Evolutionary conservation across 306 rosid genomes (phyloP).

Genomic region (Prosopis cineraria): DNA sequence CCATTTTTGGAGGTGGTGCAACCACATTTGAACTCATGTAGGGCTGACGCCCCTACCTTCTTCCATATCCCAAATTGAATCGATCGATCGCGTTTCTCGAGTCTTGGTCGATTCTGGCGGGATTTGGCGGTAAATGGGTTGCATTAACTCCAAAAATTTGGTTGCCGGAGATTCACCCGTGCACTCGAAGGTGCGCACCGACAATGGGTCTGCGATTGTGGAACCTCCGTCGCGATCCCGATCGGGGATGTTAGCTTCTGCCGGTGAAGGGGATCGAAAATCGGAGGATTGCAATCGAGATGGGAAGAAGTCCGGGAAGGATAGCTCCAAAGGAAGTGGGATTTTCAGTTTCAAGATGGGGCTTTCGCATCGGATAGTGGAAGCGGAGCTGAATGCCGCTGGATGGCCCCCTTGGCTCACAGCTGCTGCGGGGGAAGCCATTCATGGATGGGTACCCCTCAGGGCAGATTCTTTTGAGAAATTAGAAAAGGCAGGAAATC

Average conservation of each 20-base stretch:
- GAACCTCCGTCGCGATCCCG: conserved; percentile 30
- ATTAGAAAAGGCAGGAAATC: conserved; percentile 70
- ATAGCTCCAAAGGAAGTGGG: conserved; percentile 41
- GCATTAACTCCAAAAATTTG: conserved; percentile 73
- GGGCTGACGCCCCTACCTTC: conserved; percentile 51
- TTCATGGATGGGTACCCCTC: conserved; percentile 94
- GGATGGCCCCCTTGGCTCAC: conserved; percentile 99
- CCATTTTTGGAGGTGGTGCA: conserved; percentile 6
- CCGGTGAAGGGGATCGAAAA: conserved; percentile 28
- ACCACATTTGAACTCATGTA: conserved; percentile 49
- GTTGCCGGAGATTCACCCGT: conserved; percentile 12
- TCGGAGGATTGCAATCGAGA: conserved; percentile 50
- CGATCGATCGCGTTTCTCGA: conserved; percentile 27
- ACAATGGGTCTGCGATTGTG: conserved; percentile 25
- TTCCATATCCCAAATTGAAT: conserved; percentile 48
- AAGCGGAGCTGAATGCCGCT: conserved; percentile 89
- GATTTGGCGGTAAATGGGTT: conserved; percentile 76
- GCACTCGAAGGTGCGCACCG: neutral
- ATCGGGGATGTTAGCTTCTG: conserved; percentile 26
- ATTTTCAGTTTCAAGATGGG: conserved; percentile 61
- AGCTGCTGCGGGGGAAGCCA: conserved; percentile 75
- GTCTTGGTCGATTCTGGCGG: conserved; percentile 46
- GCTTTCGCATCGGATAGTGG: conserved; percentile 46
- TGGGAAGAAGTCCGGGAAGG: conserved; percentile 47
- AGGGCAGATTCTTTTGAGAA: conserved; percentile 88